Evolutionary conservation across 1,139 yeast genomes (phyloP), one percentile per base, ranked within the genome.

Genomic region (Groenewaldozyma sp.): DNA sequence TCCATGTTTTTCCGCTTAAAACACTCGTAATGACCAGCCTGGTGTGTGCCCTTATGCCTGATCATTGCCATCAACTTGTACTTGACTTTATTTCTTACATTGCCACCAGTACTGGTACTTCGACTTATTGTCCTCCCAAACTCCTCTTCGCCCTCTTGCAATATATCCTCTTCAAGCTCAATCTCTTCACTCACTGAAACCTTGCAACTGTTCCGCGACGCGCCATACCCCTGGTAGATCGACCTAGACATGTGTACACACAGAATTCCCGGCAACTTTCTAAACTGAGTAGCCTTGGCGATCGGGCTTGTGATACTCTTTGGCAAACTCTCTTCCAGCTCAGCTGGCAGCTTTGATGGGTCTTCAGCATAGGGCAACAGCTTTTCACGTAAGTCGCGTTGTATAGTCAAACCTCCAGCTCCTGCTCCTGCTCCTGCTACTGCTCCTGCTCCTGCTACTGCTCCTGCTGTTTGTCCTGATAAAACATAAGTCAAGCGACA

Each of bases 31-130:
- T 91, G 98, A 0, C 97, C 98, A 36, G 79, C 76, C 16, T 81
- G 73, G 59, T 91, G 97, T 1, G 93, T 78, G 0, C 97, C 98
- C 39, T 78, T 76, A 56, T 91, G 98, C 45, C 86, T 71, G 19
- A 91, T 77, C 49, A 86, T 66, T 1, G 95, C 83, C 47, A 71
- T 73, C 28, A 91, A 66, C 45, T 67, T 66, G 57, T 84, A 87
- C 34, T 21, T 53, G 53, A 41, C 55, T 50, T 40, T 39, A 11
- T 39, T 28, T 17, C 41, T 36, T 14, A 36, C 33, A 29, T 42
- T 35, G 9, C 34, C 34, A 10, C 37, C 41, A 29, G 13, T 16
- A 16, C 22, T 18, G 13, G 13, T 29, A n/a, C 18, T 4, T 22
- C 7, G 7, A 7, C 10, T 7, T 7, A 33, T 40, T 2, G 26